Conservation (phyloP, 2,329 filamentous ascomycete genomes). For the Berkeleyomyces rouxiae region DNA sequence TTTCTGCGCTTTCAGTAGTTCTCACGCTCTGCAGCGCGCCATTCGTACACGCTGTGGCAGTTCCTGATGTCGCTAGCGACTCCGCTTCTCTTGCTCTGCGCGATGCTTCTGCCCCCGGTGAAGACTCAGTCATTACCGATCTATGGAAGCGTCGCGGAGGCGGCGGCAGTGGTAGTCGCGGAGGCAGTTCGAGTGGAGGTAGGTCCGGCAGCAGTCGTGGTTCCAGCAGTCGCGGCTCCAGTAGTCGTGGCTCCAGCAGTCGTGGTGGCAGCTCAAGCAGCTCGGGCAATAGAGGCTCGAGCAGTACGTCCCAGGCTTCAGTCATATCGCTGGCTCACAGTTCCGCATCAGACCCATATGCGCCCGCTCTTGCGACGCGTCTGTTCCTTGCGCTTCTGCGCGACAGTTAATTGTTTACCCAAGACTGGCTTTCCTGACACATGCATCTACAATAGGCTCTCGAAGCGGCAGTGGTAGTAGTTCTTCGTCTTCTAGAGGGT, state of each 20-base stretch:
- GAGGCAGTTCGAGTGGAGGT: conserved; percentile 17
- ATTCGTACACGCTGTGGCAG: conserved; percentile 17
- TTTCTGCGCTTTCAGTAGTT: background rate
- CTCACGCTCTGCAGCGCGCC: conserved; percentile 12
- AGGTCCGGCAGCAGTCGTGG: conserved; percentile 17
- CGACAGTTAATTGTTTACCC: too few relatives aligned
- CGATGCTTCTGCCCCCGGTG: background rate
- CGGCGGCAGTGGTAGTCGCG: conserved; percentile 27
- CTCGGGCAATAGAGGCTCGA: background rate
- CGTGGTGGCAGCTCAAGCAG: conserved; percentile 15
- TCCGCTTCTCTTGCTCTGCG: background rate
- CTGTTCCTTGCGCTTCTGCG: background rate
- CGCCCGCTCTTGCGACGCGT: background rate
- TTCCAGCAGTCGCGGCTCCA: conserved; percentile 17
- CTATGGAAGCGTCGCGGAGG: conserved; percentile 46
- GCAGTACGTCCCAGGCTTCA: background rate
- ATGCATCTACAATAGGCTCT: background rate
- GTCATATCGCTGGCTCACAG: background rate
- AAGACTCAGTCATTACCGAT: background rate
- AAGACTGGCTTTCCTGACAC: background rate
- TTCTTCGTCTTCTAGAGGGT: conserved; percentile 8
- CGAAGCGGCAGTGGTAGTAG: conserved; percentile 3
- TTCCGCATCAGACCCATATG: background rate
- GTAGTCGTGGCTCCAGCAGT: conserved; percentile 16
- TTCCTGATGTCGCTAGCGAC: conserved; percentile 15